Conservation (phyloP, 805 yeast species). For the Yamadazyma nakazawae region DNA sequence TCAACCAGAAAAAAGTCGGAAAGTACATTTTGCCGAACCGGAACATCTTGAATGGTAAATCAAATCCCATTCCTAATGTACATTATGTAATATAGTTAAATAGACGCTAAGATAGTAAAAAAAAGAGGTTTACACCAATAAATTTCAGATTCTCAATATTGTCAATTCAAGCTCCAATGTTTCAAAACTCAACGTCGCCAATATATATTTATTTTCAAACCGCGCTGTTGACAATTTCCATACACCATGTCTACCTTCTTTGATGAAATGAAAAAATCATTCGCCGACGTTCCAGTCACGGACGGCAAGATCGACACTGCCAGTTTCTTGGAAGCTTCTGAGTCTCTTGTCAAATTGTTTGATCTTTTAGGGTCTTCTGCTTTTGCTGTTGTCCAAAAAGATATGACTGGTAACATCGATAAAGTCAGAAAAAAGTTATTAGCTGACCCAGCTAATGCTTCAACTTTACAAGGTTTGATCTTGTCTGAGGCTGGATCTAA, state of each 20-base stretch:
- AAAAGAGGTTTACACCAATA: too few relatives aligned
- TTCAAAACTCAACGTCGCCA: background rate
- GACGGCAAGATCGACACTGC: slow-evolving; percentile 66
- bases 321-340: slow-evolving; percentile 78
- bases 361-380: slow-evolving; percentile 85
- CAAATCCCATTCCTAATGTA: background rate
- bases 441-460: slow-evolving; percentile 57
- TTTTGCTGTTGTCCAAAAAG: slow-evolving; percentile 79
- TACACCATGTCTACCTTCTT: slow-evolving; percentile 68
- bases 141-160: too few relatives aligned
- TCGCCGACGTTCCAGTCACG: slow-evolving; percentile 65
- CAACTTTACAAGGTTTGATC: slow-evolving; percentile 77
- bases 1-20: background rate
- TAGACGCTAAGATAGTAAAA: background rate
- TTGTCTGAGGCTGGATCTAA: slow-evolving; percentile 65
- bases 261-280: slow-evolving; percentile 71
- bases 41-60: slow-evolving; percentile 34
- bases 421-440: slow-evolving; percentile 68
- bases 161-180: too few relatives aligned
- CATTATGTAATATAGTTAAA: background rate
- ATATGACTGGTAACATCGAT: slow-evolving; percentile 81
- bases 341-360: slow-evolving; percentile 76
- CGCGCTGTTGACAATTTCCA: background rate
- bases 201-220: background rate
- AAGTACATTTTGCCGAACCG: slow-evolving; percentile 28